Base-by-base conservation (phyloP, 225 moss, liverwort and hornwort species). In the Polytrichum formosum region DNA sequence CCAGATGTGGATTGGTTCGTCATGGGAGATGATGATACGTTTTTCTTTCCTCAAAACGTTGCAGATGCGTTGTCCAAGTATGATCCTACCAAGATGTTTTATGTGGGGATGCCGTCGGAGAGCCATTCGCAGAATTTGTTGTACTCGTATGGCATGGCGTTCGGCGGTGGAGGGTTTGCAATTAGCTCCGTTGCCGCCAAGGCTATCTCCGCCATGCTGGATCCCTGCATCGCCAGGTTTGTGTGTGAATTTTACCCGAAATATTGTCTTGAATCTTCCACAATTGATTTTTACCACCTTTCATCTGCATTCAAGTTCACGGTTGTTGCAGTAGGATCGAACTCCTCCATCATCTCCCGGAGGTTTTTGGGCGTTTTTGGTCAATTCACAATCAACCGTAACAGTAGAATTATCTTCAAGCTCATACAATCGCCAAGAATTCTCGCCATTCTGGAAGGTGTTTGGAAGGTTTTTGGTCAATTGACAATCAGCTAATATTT, bases 1-100 rank as follows among this genome's bases (percentile, higher is more conserved):
- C 76, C 71, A 5, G 67, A 83, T 55, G 91, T 90, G 18, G 87
- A 91, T 63, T 91, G 91, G 91, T 87, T 89, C 0, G 87, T 91
- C 3, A 83, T 91, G 89, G 91, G 91, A 0, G 91, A 91, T 56
- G 91, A 91, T 13, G 91, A 91, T 66, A 89, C 91, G 0, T 18
- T 85, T 1, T 91, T 91, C 61, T 69, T 89, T 26, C 71, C 85
- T 0, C 83, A 82, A 7, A 90, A 91, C 58, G 55, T 90, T 27
- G 91, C 70, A 29, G 54, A 63, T 6, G 89, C 90, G 28, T 63
- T 91, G 53, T 76, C 84, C 6, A 85, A 87, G 20, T 90, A 90
- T 23, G 83, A 91, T 30, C 78, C 66, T 30, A 26, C 20, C 5
- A 22, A 72, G 6, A 69, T 76, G 76, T 77, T 30, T 6, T 85